Conservation (phyloP, 1,284 basidiomycete species). For the Boletus semigastroideus region DNA sequence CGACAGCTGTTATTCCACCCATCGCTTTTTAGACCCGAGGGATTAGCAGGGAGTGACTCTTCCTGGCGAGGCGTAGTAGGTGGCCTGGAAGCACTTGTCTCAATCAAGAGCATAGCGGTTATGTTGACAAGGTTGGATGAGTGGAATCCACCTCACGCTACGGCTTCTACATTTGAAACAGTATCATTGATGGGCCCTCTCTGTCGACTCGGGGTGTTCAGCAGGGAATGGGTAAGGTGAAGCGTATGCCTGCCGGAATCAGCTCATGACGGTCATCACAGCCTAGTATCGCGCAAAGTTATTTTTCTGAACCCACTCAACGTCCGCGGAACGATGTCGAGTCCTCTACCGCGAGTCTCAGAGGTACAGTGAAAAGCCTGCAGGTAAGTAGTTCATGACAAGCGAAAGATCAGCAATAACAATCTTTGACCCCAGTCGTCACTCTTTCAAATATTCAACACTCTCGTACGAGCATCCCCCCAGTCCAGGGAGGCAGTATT, state of each 20-base stretch:
- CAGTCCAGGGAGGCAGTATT: slow-evolving; percentile 83
- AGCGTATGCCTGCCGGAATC: slow-evolving; percentile 10
- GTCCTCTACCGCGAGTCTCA: slow-evolving; percentile 79
- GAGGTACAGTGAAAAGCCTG: slow-evolving; percentile 77
- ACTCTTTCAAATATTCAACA: slow-evolving; percentile 88
- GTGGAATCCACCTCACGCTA: slow-evolving; percentile 66
- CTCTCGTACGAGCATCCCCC: slow-evolving; percentile 81
- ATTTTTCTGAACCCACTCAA: slow-evolving; percentile 85
- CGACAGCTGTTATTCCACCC: slow-evolving; percentile 58
- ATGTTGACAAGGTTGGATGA: slow-evolving; percentile 73
- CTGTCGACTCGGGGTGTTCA: slow-evolving; percentile 79
- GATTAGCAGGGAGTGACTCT: slow-evolving; percentile 65
- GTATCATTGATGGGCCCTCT: slow-evolving; percentile 78
- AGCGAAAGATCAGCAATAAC: slow-evolving; percentile 3
- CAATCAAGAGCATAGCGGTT: slow-evolving; percentile 80
- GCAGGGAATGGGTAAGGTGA: slow-evolving; percentile 78
- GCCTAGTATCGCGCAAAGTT: slow-evolving; percentile 76
- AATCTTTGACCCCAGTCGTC: slow-evolving; percentile 48
- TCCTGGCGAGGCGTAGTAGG: slow-evolving; percentile 86
- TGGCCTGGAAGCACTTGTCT: slow-evolving; percentile 79
- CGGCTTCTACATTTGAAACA: slow-evolving; percentile 62
- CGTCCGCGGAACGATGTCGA: slow-evolving; percentile 75
- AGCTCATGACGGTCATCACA: slow-evolving; percentile 34
- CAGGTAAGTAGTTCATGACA: slow-evolving; percentile 52
- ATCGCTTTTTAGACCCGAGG: slow-evolving; percentile 61